These are phyloP conservation scores for Fremontodendron californicum DNA, from an alignment of 345 rosid genomes.

Conservation along the genomic window DNA sequence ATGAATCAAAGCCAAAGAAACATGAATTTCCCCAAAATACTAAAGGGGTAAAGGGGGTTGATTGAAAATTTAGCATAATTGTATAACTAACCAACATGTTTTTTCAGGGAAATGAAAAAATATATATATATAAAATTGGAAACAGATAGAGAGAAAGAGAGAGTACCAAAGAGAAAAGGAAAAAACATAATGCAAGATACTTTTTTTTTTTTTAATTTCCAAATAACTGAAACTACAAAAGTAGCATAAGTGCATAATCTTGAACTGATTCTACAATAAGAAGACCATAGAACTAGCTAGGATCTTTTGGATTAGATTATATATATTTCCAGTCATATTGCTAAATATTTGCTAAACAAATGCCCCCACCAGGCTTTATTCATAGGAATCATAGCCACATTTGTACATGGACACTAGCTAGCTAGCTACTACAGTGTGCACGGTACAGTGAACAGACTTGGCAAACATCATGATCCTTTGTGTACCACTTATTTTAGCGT, in stretches of 20 bases:
- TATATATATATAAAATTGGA: too few species aligned
- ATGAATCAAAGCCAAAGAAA: not conserved
- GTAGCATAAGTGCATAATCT: not conserved
- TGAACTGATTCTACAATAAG: not conserved
- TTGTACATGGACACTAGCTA: not conserved
- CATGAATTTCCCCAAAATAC: not conserved
- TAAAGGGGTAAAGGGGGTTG: not conserved
- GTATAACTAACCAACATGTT: not conserved
- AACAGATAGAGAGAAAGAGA: not conserved
- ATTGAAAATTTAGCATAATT: not conserved
- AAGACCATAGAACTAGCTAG: not conserved
- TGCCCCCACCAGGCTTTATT: conserved; percentile 7
- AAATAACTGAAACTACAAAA: not conserved
- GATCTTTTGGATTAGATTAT: not conserved
- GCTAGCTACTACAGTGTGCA: not conserved
- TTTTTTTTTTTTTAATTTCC: not conserved
- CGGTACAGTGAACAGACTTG: conserved; percentile 11
- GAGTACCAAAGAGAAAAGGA: too few species aligned
- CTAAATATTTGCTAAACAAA: not conserved
- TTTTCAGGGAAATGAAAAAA: not conserved
- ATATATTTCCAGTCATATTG: not conserved
- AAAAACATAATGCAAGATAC: not conserved
- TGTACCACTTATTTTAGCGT: conserved; percentile 35
- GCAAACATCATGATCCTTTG: not conserved
- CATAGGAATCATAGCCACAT: conserved; percentile 1